Percentiles rank a stretch among this genome's conserved stretches.
phyloP scores from a whole-genome alignment of 2,329 filamentous ascomycete species.

The Arthrocladium fulminans region DNA sequence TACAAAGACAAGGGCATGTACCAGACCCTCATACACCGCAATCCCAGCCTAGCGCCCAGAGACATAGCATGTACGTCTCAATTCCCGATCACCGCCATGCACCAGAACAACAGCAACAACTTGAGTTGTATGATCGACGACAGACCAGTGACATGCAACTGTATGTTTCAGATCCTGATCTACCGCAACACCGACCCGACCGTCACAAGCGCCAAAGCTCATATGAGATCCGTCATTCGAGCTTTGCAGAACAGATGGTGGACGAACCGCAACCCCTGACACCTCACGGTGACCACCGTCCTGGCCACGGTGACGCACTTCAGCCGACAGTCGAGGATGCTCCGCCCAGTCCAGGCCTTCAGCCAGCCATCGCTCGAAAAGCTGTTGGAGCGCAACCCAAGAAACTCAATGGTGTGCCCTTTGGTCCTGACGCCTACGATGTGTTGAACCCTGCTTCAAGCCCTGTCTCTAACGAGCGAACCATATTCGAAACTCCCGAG shows the following conservation, averaged over 20 bases:
- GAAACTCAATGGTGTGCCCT: conserved; percentile 40
- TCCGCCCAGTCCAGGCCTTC: conserved; percentile 26
- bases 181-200: background rate
- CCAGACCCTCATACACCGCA: background rate
- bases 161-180: background rate
- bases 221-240: conserved; percentile 1
- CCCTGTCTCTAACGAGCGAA: conserved; percentile 27
- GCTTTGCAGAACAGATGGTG: background rate
- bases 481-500: conserved; percentile 32
- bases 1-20: background rate
- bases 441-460: conserved; percentile 45
- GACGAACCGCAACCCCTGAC: background rate
- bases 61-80: conserved; percentile 2
- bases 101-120: conserved; percentile 4
- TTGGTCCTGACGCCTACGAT: conserved; percentile 54
- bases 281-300: conserved; percentile 19
- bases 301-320: conserved; percentile 21
- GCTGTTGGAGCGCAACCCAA: conserved; percentile 51
- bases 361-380: conserved; percentile 44
- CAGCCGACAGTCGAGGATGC: conserved; percentile 14
- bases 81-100: conserved; percentile 1
- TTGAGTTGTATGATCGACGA: conserved; percentile 3
- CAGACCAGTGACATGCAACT: conserved; percentile 9
- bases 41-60: background rate
- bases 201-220: conserved; percentile 1